Percentiles rank a stretch among this genome's conserved stretches.
phyloP scores from a whole-genome alignment of 192 early-diverging fungal genomes.

The Linnemannia elongata region DNA sequence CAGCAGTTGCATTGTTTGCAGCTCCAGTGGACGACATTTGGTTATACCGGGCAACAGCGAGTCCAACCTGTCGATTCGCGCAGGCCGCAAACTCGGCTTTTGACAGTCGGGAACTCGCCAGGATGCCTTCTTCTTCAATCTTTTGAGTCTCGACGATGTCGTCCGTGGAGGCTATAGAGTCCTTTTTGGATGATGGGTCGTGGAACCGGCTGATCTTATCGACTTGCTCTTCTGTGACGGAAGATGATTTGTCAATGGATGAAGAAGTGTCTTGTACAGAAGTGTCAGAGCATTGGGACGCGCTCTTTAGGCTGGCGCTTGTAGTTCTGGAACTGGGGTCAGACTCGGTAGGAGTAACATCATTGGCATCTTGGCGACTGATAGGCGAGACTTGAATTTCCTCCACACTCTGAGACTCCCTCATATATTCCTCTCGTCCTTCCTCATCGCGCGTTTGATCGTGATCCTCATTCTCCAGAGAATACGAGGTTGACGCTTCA shows the following conservation, averaged over 20 bases:
- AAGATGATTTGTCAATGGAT: not conserved
- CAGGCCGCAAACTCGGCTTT: slow-evolving; percentile 1
- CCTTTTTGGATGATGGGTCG: not conserved
- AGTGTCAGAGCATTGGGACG: not conserved
- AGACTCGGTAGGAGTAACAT: not conserved
- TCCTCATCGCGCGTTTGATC: not conserved
- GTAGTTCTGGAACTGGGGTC: not conserved
- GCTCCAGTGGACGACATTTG: not conserved
- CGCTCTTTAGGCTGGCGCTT: not conserved
- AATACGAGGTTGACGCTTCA: not conserved
- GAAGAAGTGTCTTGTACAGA: not conserved
- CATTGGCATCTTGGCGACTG: not conserved
- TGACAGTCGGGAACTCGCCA: slow-evolving; percentile 7
- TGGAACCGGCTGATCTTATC: too few species aligned
- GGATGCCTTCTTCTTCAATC: not conserved
- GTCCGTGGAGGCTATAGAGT: not conserved
- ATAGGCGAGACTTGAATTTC: not conserved
- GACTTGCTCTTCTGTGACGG: not conserved
- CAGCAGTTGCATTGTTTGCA: not conserved
- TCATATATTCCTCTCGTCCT: not conserved
- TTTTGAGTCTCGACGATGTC: not conserved
- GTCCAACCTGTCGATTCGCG: not conserved
- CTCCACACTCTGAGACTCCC: not conserved
- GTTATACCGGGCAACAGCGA: not conserved
- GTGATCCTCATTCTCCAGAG: not conserved